A percentile compares a stretch with the other conserved stretches of the same genome.
Evolutionary conservation across 352 stramenopile species (phyloP).

Genomic region (Plasmopara muralis): DNA sequence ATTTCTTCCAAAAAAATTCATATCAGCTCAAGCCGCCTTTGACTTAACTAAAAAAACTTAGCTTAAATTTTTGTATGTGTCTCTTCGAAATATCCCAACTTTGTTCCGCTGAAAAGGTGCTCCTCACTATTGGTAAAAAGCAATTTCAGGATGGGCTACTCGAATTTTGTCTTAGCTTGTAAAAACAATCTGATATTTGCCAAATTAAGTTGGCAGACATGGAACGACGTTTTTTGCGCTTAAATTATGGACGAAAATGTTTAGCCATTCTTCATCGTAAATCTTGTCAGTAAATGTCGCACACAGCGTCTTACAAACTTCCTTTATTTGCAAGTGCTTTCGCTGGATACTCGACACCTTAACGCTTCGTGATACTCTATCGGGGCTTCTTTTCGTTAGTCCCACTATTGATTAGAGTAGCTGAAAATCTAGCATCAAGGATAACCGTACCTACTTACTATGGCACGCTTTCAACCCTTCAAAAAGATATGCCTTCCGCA

Average conservation of each 20-base stretch:
- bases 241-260: not conserved
- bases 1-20: conserved; percentile 1
- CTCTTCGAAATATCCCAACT: not conserved
- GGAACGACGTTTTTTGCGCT: conserved; percentile 3
- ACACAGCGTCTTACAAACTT: not conserved
- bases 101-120: not conserved
- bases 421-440: not conserved
- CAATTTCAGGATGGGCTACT: conserved; percentile 2
- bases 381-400: not conserved
- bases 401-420: not conserved
- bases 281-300: not conserved
- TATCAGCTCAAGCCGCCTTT: conserved; percentile 1
- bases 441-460: not conserved
- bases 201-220: conserved; percentile 6
- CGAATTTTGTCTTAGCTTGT: conserved; percentile 6
- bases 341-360: not conserved
- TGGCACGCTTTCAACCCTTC: not conserved
- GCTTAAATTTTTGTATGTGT: conserved; percentile 10
- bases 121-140: conserved; percentile 1
- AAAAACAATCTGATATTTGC: not conserved
- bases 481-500: not conserved
- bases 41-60: not conserved
- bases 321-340: not conserved
- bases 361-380: not conserved
- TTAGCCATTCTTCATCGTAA: not conserved